phyloP scores from a whole-genome alignment of 176 grass and related monocot genomes.

The Leersia perrieri region DNA sequence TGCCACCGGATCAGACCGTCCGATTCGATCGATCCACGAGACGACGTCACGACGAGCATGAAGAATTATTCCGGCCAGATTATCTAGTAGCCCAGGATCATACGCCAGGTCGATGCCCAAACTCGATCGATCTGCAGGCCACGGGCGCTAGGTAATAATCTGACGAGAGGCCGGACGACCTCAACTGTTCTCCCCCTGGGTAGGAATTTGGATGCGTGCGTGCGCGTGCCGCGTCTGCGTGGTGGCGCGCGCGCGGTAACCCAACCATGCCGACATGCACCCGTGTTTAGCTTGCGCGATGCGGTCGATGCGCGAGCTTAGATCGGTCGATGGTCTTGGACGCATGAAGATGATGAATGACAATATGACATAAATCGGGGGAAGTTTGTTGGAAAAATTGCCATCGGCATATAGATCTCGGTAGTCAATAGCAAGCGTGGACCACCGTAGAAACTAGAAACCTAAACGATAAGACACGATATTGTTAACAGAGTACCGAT shows the following conservation, averaged over 20 bases:
- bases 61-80: not conserved
- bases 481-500: too few relatives aligned
- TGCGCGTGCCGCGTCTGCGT: too few relatives aligned
- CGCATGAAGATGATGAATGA: too few relatives aligned
- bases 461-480: too few relatives aligned
- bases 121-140: not conserved
- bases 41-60: not conserved
- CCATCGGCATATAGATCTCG: too few relatives aligned
- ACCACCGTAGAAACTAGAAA: too few relatives aligned
- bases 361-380: too few relatives aligned
- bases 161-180: not conserved
- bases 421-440: too few relatives aligned
- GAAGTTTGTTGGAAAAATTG: too few relatives aligned
- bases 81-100: not conserved
- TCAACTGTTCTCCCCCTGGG: not conserved
- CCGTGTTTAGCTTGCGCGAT: too few relatives aligned
- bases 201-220: not conserved
- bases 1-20: not conserved
- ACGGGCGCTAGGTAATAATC: not conserved
- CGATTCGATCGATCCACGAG: not conserved
- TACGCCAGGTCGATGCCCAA: not conserved
- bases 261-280: not conserved
- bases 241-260: not conserved
- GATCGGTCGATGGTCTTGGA: too few relatives aligned
- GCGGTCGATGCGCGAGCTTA: too few relatives aligned